phyloP scores from a whole-genome alignment of 1,139 yeast genomes.

The Hyphopichia khmerensis region DNA sequence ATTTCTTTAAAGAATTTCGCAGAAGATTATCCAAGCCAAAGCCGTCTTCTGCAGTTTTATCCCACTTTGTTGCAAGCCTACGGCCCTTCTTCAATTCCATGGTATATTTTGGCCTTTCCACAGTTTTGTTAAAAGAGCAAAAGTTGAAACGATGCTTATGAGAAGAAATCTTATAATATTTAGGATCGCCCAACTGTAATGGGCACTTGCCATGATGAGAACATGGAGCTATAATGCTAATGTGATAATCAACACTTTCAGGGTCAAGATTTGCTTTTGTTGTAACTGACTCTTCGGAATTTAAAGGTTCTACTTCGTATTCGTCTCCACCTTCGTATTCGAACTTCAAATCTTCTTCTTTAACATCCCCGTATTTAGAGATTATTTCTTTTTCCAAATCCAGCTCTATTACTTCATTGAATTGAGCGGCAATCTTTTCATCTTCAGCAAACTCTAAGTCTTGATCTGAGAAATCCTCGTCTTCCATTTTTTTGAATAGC shows the following conservation, averaged over 20 bases:
- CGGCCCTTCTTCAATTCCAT: conserved; percentile 84
- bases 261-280: conserved; percentile 8
- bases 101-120: conserved; percentile 74
- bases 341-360: conserved; percentile 46
- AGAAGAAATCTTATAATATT: conserved; percentile 59
- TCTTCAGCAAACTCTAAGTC: conserved; percentile 16
- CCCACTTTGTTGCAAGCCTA: conserved; percentile 73
- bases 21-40: conserved; percentile 41
- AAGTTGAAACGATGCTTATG: conserved; percentile 63
- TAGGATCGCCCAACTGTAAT: conserved; percentile 73
- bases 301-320: conserved; percentile 35
- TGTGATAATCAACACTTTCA: conserved; percentile 46
- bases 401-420: conserved; percentile 14
- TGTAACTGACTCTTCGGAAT: conserved; percentile 1
- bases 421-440: not conserved
- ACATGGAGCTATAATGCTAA: conserved; percentile 83
- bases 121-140: conserved; percentile 74
- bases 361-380: conserved; percentile 39
- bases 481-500: conserved; percentile 18
- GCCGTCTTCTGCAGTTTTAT: conserved; percentile 51
- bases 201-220: conserved; percentile 89
- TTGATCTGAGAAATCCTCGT: conserved; percentile 6
- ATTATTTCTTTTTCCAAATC: conserved; percentile 37
- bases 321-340: conserved; percentile 46
- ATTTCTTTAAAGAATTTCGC: conserved; percentile 24